These are phyloP conservation scores for Prunus mume DNA, from an alignment of 306 rosid species.

Conservation along the genomic window DNA sequence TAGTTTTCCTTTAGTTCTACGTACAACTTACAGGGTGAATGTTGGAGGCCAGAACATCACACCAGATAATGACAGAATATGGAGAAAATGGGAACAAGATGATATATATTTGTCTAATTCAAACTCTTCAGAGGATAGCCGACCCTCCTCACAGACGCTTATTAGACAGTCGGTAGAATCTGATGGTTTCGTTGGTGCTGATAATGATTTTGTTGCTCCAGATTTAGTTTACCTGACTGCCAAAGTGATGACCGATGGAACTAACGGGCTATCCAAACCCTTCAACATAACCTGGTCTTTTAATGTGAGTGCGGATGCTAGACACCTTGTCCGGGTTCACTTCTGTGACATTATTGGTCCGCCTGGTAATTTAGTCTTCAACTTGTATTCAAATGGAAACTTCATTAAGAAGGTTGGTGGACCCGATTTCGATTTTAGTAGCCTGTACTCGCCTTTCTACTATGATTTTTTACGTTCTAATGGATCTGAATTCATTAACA, in stretches of 20 bases:
- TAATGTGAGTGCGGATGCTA: neutral
- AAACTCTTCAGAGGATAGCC: neutral
- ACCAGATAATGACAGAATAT: neutral
- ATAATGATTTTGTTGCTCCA: constrained; percentile 3
- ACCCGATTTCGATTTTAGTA: fast-evolving
- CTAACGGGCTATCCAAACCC: neutral
- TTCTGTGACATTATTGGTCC: constrained; percentile 25
- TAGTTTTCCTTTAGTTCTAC: constrained; percentile 6
- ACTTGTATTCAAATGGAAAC: constrained; percentile 12
- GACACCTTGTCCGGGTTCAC: constrained; percentile 38
- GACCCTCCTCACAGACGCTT: fast-evolving
- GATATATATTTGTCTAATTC: neutral
- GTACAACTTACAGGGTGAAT: constrained; percentile 33
- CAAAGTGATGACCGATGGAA: neutral
- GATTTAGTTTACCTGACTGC: constrained; percentile 22
- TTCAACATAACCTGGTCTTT: constrained; percentile 35
- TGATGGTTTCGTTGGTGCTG: neutral
- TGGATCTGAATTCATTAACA: constrained; percentile 17
- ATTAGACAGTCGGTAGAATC: too few species aligned
- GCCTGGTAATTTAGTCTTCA: neutral
- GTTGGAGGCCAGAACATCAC: constrained; percentile 24
- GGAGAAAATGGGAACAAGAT: constrained; percentile 33
- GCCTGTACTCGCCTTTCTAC: constrained; percentile 6
- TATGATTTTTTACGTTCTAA: constrained; percentile 20
- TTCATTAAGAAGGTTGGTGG: neutral